These are phyloP conservation scores for Penicillium sp. DNA, from an alignment of 2,329 filamentous ascomycete species.

Conservation along the genomic window DNA sequence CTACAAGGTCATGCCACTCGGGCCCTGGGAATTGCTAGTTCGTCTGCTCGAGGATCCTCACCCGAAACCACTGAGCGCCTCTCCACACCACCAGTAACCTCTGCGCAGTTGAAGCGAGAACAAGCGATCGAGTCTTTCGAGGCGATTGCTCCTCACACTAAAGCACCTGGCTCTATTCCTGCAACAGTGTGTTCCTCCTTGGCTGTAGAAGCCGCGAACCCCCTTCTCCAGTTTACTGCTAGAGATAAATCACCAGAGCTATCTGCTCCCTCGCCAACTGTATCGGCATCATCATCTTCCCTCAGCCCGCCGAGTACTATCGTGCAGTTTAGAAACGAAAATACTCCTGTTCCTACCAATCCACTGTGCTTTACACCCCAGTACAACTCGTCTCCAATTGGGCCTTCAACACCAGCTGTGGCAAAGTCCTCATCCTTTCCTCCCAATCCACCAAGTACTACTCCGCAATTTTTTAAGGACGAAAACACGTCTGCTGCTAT, in stretches of 20 bases:
- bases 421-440: neutral
- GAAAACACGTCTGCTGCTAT: neutral
- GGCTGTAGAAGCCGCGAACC: neutral
- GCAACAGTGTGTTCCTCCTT: too few species aligned
- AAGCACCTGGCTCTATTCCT: too few species aligned
- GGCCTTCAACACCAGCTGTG: neutral
- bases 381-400: neutral
- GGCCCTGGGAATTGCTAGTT: neutral
- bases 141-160: too few species aligned
- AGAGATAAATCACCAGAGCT: too few species aligned
- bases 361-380: neutral
- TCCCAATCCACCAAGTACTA: neutral
- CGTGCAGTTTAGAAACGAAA: neutral
- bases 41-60: neutral
- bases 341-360: neutral
- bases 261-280: too few species aligned
- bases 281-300: neutral
- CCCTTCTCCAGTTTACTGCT: too few species aligned
- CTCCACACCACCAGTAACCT: neutral
- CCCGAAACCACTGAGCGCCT: neutral
- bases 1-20: neutral
- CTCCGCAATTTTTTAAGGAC: neutral
- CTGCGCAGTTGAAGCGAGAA: neutral
- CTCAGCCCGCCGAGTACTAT: neutral
- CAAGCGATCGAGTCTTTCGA: neutral